Evolutionary conservation across 345 rosid genomes (phyloP).

Genomic region (Diplotaxis tenuifolia): DNA sequence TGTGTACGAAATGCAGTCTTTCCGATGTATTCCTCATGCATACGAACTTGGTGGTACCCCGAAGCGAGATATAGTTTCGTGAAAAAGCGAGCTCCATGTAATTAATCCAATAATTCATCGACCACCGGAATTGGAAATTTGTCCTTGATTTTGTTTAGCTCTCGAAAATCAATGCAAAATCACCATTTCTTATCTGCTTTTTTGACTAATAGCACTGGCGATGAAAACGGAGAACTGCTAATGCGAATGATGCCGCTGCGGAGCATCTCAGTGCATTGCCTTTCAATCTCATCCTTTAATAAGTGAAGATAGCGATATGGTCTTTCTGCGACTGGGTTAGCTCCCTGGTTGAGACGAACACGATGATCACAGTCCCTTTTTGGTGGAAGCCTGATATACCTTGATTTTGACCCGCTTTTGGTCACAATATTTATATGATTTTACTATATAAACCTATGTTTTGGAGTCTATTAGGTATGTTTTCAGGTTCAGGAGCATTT

Average conservation of each 20-base stretch:
- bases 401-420: too few relatives aligned
- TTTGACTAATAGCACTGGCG: background rate
- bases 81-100: background rate
- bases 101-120: background rate
- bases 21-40: background rate
- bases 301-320: background rate
- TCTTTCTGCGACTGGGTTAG: background rate
- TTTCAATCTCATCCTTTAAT: background rate
- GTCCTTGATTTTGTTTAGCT: background rate
- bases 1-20: background rate
- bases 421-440: too few relatives aligned
- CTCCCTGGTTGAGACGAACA: background rate
- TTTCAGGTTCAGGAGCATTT: too few relatives aligned
- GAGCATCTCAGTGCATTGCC: background rate
- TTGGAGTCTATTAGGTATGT: too few relatives aligned
- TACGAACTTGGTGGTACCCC: background rate
- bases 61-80: background rate
- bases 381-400: background rate
- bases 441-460: too few relatives aligned
- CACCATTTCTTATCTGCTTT: background rate
- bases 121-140: background rate
- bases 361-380: background rate
- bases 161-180: background rate
- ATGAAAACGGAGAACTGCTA: background rate
- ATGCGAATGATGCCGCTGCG: background rate